Evolutionary conservation across 2,329 filamentous ascomycete species (phyloP).

Genomic region (Penicillium sp.): DNA sequence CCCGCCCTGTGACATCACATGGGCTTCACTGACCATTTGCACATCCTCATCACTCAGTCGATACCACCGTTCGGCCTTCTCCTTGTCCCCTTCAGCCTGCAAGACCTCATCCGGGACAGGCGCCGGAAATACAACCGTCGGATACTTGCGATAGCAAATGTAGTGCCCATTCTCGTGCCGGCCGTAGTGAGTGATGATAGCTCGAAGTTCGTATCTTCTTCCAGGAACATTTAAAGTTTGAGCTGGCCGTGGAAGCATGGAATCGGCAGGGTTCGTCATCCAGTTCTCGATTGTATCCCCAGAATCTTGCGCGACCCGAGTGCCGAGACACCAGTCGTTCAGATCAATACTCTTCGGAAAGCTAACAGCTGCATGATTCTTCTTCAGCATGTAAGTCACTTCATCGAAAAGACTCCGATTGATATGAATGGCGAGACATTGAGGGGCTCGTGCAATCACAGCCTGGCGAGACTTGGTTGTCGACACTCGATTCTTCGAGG

Average conservation of each 20-base stretch:
- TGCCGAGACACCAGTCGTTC: conserved; percentile 77
- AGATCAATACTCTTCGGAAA: conserved; percentile 73
- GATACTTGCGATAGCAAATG: conserved; percentile 76
- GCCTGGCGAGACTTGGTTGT: conserved; percentile 87
- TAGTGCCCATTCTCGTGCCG: conserved; percentile 95
- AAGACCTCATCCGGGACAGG: conserved; percentile 29
- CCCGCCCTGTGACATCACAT: conserved; percentile 67
- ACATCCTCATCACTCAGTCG: conserved; percentile 86
- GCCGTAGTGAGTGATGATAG: conserved; percentile 82
- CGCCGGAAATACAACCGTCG: conserved; percentile 35
- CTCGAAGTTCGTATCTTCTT: conserved; percentile 66
- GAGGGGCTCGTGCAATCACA: conserved; percentile 74
- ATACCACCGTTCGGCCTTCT: conserved; percentile 66
- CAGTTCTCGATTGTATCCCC: conserved; percentile 57
- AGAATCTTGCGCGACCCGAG: conserved; percentile 27
- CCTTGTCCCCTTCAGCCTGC: conserved; percentile 31
- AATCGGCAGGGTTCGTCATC: conserved; percentile 60
- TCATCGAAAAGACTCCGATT: conserved; percentile 91
- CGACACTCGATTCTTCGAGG: conserved; percentile 61
- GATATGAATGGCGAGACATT: conserved; percentile 76
- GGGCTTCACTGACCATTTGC: conserved; percentile 63
- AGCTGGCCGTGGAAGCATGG: conserved; percentile 64
- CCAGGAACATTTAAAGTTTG: conserved; percentile 46
- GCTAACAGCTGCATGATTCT: conserved; percentile 72
- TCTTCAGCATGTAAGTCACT: conserved; percentile 67